Evolutionary conservation across 2,329 filamentous ascomycete species (phyloP), one percentile per base, ranked within the genome.

Genomic region (Pestalotiopsis sp.): DNA sequence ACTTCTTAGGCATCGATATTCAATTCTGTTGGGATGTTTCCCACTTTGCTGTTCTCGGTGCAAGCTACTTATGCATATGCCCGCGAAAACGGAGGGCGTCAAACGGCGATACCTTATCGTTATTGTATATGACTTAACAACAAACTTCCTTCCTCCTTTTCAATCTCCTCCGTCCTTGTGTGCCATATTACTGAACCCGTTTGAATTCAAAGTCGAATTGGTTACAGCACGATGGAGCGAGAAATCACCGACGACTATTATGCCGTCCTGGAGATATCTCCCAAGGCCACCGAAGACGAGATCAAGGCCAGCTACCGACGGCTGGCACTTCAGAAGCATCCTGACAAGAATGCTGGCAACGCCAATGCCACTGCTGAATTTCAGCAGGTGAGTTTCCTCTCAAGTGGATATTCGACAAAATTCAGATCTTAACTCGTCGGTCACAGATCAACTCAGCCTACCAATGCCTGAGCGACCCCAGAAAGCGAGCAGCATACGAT

Each of bases 241-340:
- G 36, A 45, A n/a, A 62, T 38, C n/a, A 62, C 59, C 5, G 61
- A 64, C 9, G 61, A 64, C 61, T 49, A 64, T n/a, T 64, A 64
- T 31, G 61, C 36, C 7, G 20, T 49, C 36, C 23, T 64, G 13
- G 36, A 49, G 36, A n/a, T 52, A 2, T 20, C 36, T 13, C 2
- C 38, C 17, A 27, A 45, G 20, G 61, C 61, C 17, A 45, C 36
- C 3, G 61, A 52, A 5, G 39, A 20, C 12, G 41, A 23, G 13
- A 64, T 64, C 61, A 64, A 31, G 36, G 36, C 2, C 1, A 64
- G 41, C 20, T 64, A 64, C n/a, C 38, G 61, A 17, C 61, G 61
- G 1, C 61, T 64, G 20, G 61, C 61, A 3, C 25, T 64, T 4
- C 20, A 49, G 13, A 64, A 23, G 20, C 61, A 64, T 23, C 61